phyloP scores from a whole-genome alignment of 768 basidiomycete genomes.

The Podaxis mareebaensis region DNA sequence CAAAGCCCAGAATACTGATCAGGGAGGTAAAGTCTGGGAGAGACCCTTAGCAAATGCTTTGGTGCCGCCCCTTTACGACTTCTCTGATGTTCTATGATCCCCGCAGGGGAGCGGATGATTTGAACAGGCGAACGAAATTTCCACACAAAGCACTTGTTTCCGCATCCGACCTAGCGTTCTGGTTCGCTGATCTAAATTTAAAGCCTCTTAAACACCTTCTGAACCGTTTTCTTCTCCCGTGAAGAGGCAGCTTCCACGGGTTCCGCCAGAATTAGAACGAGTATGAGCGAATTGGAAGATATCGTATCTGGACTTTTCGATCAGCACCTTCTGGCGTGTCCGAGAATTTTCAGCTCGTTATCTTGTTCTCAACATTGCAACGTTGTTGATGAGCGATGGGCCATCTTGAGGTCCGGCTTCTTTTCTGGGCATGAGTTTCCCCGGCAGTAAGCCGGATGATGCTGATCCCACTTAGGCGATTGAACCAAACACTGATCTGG shows the following conservation, averaged over 20 bases:
- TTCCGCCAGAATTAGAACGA: neutral
- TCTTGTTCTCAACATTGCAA: neutral
- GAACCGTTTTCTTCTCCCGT: neutral
- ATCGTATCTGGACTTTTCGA: neutral
- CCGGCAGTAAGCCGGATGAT: conserved; percentile 9
- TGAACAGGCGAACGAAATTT: too few species aligned
- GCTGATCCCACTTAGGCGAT: neutral
- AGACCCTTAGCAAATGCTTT: neutral
- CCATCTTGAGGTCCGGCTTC: neutral
- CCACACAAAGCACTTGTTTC: neutral
- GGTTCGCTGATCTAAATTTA: neutral
- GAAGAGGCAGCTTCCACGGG: neutral
- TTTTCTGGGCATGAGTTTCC: neutral
- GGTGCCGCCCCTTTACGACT: too few species aligned
- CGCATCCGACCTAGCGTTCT: neutral
- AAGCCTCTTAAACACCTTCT: neutral
- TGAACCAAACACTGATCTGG: neutral
- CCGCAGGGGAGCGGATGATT: too few species aligned
- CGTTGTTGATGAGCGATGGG: neutral
- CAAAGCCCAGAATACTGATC: too few species aligned
- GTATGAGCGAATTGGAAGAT: neutral
- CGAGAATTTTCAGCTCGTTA: neutral
- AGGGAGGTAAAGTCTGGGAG: too few species aligned
- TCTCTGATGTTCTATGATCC: too few species aligned
- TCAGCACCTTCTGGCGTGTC: neutral